phyloP scores from a whole-genome alignment of 2,329 filamentous ascomycete species.

The Sporothrix euskadiensis region DNA sequence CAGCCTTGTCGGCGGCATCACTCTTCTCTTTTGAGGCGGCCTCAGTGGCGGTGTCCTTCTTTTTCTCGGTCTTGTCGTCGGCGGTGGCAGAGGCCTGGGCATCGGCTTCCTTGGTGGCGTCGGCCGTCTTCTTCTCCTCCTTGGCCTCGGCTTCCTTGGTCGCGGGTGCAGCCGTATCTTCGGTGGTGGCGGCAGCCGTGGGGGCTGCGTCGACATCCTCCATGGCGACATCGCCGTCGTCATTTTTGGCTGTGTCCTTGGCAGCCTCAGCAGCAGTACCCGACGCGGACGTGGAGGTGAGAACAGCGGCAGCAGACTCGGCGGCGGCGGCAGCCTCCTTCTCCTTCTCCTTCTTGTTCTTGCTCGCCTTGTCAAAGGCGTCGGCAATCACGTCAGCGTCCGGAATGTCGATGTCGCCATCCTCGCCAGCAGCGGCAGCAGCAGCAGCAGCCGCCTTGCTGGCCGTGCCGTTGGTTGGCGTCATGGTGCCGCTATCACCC shows the following conservation, averaged over 20 bases:
- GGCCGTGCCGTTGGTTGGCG: conserved; percentile 16
- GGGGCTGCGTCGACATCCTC: conserved; percentile 38
- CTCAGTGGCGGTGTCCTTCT: background rate
- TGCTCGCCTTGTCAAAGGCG: background rate
- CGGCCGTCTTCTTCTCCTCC: conserved; percentile 2
- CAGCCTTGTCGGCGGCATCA: background rate
- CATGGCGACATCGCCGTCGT: conserved; percentile 40
- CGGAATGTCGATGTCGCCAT: background rate
- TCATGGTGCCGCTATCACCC: conserved; percentile 32
- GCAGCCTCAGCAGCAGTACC: conserved; percentile 5
- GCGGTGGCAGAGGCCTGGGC: conserved; percentile 1
- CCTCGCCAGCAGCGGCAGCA: background rate
- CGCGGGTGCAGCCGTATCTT: conserved; percentile 3
- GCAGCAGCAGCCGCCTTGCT: background rate
- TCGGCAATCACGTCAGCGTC: conserved; percentile 1
- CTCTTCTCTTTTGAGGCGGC: background rate
- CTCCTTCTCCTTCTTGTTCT: background rate
- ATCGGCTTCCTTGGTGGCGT: background rate
- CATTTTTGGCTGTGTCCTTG: conserved; percentile 24
- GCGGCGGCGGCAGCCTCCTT: background rate
- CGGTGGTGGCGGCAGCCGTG: background rate
- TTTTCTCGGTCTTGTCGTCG: conserved; percentile 3
- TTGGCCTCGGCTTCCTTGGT: background rate
- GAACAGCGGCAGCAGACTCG: background rate
- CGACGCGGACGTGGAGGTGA: background rate